Evolutionary conservation across 78 protist species (phyloP), one percentile per base, ranked within the genome.

Genomic region (Planoprotostelium fungivorum): DNA sequence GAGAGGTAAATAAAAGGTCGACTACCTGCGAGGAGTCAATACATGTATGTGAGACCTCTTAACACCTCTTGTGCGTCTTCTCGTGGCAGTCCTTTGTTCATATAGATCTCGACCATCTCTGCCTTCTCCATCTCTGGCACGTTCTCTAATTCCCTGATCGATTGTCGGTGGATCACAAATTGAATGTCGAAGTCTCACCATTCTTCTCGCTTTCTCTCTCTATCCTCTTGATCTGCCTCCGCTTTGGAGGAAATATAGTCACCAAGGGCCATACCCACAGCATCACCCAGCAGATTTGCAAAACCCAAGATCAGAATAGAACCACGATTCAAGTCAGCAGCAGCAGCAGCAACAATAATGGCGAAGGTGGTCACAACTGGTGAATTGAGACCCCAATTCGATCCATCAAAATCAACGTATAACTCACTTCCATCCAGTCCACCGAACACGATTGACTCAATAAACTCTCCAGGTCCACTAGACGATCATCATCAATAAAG

Each of bases 341-440:
- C 98, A 28, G 93, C 92, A 16, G 97, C 93, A 36, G 96, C 96
- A 28, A 89, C 35, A 93, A 86, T 0, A 92, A 93, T 73, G 91
- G 92, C 37, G 91, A 91, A 95, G 51, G 16, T 93, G 91, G 37
- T 88, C 94, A 63, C 37, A 39, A 1, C 90, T 63, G 5, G 38
- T 34, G 84, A 34, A 25, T 84, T 89, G 36, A n/a, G 31, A 89
- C 1, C 25, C 29, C 34, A 37, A 89, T 25, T n/a, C 5, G 73
- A 88, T 25, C 96, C 90, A 36, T 95, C 96, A 84, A 95, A 91
- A 10, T 97, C 98, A 90, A 96, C 95, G 84, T 97, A 94, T 1
- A 96, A 95, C 16, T 93, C 91, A 73, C 95, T 95, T 73, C 98
- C 98, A 90, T 97, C 98, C 35, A 97, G 90, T 1, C 98, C 98